Evolutionary conservation across 371 early-diverging fungal genomes (phyloP).

Genomic region (Rhizopus microsporus): DNA sequence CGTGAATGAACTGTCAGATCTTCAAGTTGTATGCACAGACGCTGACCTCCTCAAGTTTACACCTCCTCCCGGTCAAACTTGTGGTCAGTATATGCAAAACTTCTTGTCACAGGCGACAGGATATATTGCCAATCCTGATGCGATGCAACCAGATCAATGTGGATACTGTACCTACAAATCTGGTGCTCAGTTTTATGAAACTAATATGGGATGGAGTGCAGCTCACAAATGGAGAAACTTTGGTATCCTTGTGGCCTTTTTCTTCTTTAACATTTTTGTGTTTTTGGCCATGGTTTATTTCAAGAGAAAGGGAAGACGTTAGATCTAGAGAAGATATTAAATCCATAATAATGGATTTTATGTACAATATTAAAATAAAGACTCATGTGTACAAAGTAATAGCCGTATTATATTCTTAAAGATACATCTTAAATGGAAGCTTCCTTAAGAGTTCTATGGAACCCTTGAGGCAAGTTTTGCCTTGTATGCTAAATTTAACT

Average conservation of each 20-base stretch:
- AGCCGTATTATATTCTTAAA: no score
- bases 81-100: slow-evolving; percentile 55
- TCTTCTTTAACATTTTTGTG: slow-evolving; percentile 48
- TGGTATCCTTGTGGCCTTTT: slow-evolving; percentile 57
- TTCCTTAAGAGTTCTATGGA: no score
- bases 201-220: slow-evolving; percentile 53
- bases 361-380: no score
- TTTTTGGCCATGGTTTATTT: slow-evolving; percentile 24
- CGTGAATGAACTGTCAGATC: slow-evolving; percentile 58
- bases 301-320: slow-evolving; percentile 29
- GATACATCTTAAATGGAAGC: no score
- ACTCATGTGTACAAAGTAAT: no score
- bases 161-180: slow-evolving; percentile 58
- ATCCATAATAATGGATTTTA: neutral
- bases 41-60: slow-evolving; percentile 51
- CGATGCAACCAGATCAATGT: slow-evolving; percentile 47
- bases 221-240: slow-evolving; percentile 68
- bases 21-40: slow-evolving; percentile 46
- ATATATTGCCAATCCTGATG: slow-evolving; percentile 52
- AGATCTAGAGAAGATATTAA: slow-evolving; percentile 10
- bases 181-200: slow-evolving; percentile 59
- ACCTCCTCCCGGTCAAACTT: slow-evolving; percentile 59
- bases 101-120: slow-evolving; percentile 51
- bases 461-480: no score
- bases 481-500: no score